These are phyloP conservation scores for Harringtonia lauricola DNA, from an alignment of 2,329 filamentous ascomycete genomes.

Conservation along the genomic window DNA sequence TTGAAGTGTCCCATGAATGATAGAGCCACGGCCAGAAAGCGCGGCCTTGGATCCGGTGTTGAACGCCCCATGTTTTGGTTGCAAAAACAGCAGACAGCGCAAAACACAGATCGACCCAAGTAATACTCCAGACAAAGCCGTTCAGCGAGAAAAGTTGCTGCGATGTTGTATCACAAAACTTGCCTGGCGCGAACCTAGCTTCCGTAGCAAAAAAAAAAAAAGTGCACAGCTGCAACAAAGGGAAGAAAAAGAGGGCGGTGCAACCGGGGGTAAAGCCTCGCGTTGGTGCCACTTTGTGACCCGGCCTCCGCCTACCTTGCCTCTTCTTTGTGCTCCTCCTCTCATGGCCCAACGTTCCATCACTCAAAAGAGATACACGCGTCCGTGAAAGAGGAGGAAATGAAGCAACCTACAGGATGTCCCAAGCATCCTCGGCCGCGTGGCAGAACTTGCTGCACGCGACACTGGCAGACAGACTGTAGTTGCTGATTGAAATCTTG, in stretches of 20 bases:
- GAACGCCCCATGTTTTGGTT: constrained; percentile 76
- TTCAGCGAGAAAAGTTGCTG: constrained; percentile 28
- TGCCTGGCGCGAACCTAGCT: constrained; percentile 9
- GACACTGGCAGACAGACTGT: constrained; percentile 91
- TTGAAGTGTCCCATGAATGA: constrained; percentile 52
- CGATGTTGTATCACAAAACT: constrained; percentile 64
- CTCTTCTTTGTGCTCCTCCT: background rate
- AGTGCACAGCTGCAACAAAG: constrained; percentile 2
- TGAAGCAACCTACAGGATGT: constrained; percentile 56
- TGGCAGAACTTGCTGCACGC: constrained; percentile 99
- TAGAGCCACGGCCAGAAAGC: constrained; percentile 35
- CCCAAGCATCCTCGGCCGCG: constrained; percentile 92
- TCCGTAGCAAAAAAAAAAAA: background rate
- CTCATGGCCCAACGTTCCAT: background rate
- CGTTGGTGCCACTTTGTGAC: too few relatives aligned
- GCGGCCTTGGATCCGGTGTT: constrained; percentile 61
- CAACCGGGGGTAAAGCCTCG: too few relatives aligned
- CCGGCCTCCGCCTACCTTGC: background rate
- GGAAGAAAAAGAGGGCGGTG: constrained; percentile 7
- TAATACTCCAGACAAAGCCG: constrained; percentile 24
- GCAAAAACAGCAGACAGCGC: constrained; percentile 69
- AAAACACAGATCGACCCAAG: constrained; percentile 56
- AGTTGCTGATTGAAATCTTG: constrained; percentile 97
- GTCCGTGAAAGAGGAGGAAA: background rate
- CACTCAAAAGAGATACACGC: background rate